Conservation (phyloP, 1,284 basidiomycete genomes). For the Sphagnurus paluster region DNA sequence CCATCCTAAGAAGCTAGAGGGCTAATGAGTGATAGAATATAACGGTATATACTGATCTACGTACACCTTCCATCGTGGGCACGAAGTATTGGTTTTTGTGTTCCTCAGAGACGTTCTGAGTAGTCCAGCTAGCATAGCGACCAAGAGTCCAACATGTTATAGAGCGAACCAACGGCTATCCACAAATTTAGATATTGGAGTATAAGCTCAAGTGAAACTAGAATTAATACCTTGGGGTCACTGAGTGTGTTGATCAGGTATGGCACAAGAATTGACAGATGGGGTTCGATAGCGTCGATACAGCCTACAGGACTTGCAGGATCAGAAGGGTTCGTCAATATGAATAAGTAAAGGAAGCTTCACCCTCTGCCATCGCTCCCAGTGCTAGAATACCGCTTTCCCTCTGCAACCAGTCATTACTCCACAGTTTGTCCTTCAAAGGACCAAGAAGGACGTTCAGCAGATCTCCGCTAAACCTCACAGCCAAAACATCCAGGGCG, state of each 20-base stretch:
- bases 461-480: conserved; percentile 86
- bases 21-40: conserved; percentile 11
- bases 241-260: conserved; percentile 90
- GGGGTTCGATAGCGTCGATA: conserved; percentile 93
- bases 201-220: not conserved
- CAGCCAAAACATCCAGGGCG: conserved; percentile 95
- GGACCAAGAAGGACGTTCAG: conserved; percentile 88
- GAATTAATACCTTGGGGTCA: conserved; percentile 80
- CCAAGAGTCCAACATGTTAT: conserved; percentile 99
- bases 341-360: conserved; percentile 21
- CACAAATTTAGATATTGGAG: not conserved
- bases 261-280: conserved; percentile 89
- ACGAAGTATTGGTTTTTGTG: conserved; percentile 92
- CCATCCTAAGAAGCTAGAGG: conserved; percentile 87
- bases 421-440: conserved; percentile 94
- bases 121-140: conserved; percentile 97
- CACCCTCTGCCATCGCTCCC: conserved; percentile 98
- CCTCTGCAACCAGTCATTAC: conserved; percentile 89
- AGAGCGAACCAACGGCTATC: conserved; percentile 90
- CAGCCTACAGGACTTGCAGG: conserved; percentile 63
- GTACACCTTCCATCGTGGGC: conserved; percentile 96
- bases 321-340: conserved; percentile 8
- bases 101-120: conserved; percentile 78
- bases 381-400: conserved; percentile 96
- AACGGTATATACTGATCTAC: conserved; percentile 33